These are phyloP conservation scores for Geotrichum bryndzae DNA, from an alignment of 1,139 yeast species.

Conservation along the genomic window DNA sequence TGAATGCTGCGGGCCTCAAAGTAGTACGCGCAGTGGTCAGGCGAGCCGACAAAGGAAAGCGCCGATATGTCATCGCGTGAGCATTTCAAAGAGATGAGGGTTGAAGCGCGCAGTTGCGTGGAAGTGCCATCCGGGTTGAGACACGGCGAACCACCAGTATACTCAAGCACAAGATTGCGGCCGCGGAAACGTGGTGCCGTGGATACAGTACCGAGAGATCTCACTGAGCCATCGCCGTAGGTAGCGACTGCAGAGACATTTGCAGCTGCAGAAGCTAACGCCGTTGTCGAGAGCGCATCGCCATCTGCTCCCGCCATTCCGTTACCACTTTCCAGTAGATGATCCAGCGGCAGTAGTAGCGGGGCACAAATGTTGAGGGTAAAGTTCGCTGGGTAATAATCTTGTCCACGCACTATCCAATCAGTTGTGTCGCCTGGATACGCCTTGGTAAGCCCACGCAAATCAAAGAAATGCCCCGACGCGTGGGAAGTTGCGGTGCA, in stretches of 20 bases:
- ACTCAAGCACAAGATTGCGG: constrained; percentile 62
- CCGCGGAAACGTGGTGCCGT: constrained; percentile 60
- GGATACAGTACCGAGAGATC: constrained; percentile 57
- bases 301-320: constrained; percentile 26
- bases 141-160: constrained; percentile 69
- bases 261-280: constrained; percentile 41
- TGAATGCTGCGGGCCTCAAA: constrained; percentile 82
- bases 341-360: constrained; percentile 36
- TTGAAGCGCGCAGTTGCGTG: constrained; percentile 49
- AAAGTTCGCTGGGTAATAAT: constrained; percentile 58
- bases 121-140: constrained; percentile 40
- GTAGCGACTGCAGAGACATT: constrained; percentile 64
- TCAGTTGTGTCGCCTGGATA: constrained; percentile 22
- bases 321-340: constrained; percentile 44
- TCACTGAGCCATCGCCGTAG: constrained; percentile 45
- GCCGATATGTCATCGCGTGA: constrained; percentile 42
- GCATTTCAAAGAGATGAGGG: constrained; percentile 70
- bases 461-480: constrained; percentile 33
- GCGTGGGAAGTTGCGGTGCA: constrained; percentile 30
- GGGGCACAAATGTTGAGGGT: constrained; percentile 73
- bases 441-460: constrained; percentile 24
- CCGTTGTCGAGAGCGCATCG: constrained; percentile 48
- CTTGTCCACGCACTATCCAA: constrained; percentile 69
- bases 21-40: constrained; percentile 72
- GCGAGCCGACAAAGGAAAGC: constrained; percentile 62